Base-by-base conservation (phyloP, 768 basidiomycete genomes). In the Russula sp. region DNA sequence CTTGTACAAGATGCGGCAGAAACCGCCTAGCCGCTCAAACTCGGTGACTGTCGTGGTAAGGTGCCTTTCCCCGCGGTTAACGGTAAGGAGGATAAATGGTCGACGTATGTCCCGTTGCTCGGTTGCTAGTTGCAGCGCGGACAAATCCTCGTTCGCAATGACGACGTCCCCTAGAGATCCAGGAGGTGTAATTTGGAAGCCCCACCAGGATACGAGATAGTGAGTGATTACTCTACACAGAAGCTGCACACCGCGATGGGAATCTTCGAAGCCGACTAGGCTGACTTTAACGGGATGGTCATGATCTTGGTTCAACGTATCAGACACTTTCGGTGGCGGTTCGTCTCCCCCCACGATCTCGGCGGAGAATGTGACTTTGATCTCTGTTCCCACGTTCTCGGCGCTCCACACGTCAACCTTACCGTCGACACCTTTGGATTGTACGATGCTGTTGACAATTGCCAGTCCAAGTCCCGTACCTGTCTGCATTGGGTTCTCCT, bases 331-430 rank as follows among this genome's bases (percentile, higher is more conserved):
- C 22, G 18, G 61, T 49, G 63, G 49, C 8, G 53, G 45, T 14
- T 70, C 71, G 16, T 73, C 73, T 35, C 84, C 79, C 31, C 84
- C 78, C 8, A 77, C 70, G 13, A 79, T 71, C 64, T 94, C 88
- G 35, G 90, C 91, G 35, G 82, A 81, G 72, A 97, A 91, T 2
- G 82, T 83, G 48, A 96, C 84, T 68, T 89, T 90, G 73, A 97
- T 94, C 72, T 95, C 93, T 2, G 95, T 97, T 32, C 95, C 95
- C 42, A 84, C 78, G 18, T 85, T 90, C 75, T 95, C 94, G 66
- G 90, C 87, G 64, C 92, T 95, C 86, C 87, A 88, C 10, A 98
- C 94, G 69, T 97, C 95, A 44, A 97, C 89, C 69, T 93, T 93
- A 51, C 95, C 95, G 32, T 86, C 83, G 57, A 98, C 86, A 66